Evolutionary conservation across 164 flowering plant species (phyloP).

Genomic region (Magnolia kwangsiensis): DNA sequence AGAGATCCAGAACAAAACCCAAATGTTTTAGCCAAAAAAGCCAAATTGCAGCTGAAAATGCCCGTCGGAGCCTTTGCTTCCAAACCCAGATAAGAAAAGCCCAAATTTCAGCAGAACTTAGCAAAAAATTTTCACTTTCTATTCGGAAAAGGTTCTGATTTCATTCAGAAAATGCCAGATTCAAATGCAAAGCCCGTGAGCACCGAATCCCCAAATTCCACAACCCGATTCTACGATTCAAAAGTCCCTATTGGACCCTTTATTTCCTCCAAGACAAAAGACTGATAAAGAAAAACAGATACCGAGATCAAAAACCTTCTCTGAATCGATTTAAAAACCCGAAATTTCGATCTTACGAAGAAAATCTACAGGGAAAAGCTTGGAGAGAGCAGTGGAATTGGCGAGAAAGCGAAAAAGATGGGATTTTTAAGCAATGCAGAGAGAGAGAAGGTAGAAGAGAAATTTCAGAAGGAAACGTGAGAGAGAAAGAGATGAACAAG

Average conservation of each 20-base stretch:
- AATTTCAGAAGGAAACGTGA: background rate
- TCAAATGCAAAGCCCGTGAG: no score
- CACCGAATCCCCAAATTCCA: no score
- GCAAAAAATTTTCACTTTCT: no score
- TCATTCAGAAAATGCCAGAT: no score
- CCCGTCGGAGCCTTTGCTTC: background rate
- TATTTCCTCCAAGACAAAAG: background rate
- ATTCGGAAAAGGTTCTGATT: no score
- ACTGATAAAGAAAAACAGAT: background rate
- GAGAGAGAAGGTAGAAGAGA: background rate
- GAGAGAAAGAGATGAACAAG: background rate
- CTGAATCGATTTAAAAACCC: background rate
- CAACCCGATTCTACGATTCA: background rate
- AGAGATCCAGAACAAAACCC: background rate
- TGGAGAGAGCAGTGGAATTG: background rate
- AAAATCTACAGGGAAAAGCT: background rate
- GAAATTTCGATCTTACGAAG: background rate
- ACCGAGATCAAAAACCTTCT: no score
- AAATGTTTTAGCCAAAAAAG: background rate
- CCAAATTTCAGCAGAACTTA: background rate
- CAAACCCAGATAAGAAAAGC: background rate
- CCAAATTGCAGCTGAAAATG: no score
- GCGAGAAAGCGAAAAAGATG: background rate
- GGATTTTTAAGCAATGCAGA: background rate
- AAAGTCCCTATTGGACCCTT: background rate